Base-by-base conservation (phyloP, 2,329 filamentous ascomycete species). In the Raffaelea deltoideospora region DNA sequence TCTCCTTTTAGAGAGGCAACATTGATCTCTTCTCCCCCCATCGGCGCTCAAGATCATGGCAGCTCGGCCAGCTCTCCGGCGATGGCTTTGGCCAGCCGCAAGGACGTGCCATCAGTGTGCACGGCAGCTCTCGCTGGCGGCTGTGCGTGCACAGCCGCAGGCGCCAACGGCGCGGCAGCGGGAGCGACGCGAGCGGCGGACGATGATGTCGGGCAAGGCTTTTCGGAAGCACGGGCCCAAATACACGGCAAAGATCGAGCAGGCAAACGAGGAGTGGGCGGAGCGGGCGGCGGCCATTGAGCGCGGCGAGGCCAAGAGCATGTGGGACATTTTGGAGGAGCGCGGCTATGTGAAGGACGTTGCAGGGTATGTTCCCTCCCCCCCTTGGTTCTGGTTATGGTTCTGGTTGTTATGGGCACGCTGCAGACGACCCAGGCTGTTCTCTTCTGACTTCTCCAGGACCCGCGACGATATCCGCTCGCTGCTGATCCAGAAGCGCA, bases 341-440 rank as follows among this genome's bases (percentile, higher is more conserved):
- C 66, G 83, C 48, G 83, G 81, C 31, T 76, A 72, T 44, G 62
- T 88, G 42, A 82, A 87, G 49, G 73, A 83, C 44, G 64, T 80
- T 24, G 79, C 81, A 45, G 82, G 79, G 79, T 84, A 62, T 45
- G 68, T 53, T 3, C 4, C 22, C 3, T 11, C 14, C 4, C 10
- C n/a, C 9, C 7, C 13, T 8, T 14, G 15, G 3, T 26, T 34
- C 3, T 27, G 11, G 11, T n/a, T 19, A 4, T 26, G 20, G 18
- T n/a, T n/a, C n/a, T n/a, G n/a, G n/a, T n/a, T n/a, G n/a, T n/a
- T n/a, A n/a, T n/a, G n/a, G n/a, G n/a, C n/a, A n/a, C n/a, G n/a
- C n/a, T n/a, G n/a, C n/a, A n/a, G n/a, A n/a, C n/a, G n/a, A n/a
- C n/a, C n/a, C n/a, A n/a, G n/a, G n/a, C n/a, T n/a, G n/a, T n/a